phyloP scores from a whole-genome alignment of 352 stramenopile species.

The Globisporangium heterothallicum region DNA sequence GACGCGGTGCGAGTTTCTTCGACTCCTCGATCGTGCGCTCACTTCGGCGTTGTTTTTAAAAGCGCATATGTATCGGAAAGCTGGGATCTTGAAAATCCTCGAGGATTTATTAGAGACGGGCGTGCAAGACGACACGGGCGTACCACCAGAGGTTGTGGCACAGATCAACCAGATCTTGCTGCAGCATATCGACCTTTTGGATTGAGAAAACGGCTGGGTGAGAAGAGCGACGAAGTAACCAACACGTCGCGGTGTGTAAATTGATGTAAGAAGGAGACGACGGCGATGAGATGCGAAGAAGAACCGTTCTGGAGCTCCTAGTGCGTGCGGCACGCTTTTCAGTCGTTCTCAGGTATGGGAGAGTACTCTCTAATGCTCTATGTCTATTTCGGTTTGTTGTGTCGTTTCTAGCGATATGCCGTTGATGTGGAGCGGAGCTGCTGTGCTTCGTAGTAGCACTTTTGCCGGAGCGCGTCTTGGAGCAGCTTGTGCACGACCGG shows the following conservation, averaged over 20 bases:
- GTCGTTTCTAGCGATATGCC: too few species aligned
- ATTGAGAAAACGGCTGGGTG: conserved; percentile 23
- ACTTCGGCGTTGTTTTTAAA: conserved; percentile 41
- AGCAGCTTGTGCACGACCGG: not conserved
- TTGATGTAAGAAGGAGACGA: too few species aligned
- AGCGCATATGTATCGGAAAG: conserved; percentile 50
- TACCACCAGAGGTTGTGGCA: conserved; percentile 28
- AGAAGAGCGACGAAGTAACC: too few species aligned
- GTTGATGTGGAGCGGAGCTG: not conserved
- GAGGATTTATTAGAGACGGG: conserved; percentile 41
- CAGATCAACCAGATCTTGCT: conserved; percentile 45
- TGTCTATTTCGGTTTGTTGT: too few species aligned
- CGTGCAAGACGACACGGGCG: conserved; percentile 27
- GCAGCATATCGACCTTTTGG: conserved; percentile 51
- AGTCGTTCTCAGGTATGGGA: not conserved
- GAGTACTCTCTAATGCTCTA: too few species aligned
- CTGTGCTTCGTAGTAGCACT: too few species aligned
- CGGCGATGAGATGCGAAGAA: too few species aligned
- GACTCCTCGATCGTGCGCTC: conserved; percentile 40
- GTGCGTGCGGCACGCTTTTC: not conserved
- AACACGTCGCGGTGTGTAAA: too few species aligned
- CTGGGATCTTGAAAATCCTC: conserved; percentile 41
- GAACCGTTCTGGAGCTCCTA: too few species aligned
- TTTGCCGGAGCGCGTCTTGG: not conserved
- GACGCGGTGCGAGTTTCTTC: conserved; percentile 35